A percentile compares a stretch with the other conserved stretches of the same genome.
Evolutionary conservation across 164 flowering plant species (phyloP).

Genomic region (Cinnamomum chago): DNA sequence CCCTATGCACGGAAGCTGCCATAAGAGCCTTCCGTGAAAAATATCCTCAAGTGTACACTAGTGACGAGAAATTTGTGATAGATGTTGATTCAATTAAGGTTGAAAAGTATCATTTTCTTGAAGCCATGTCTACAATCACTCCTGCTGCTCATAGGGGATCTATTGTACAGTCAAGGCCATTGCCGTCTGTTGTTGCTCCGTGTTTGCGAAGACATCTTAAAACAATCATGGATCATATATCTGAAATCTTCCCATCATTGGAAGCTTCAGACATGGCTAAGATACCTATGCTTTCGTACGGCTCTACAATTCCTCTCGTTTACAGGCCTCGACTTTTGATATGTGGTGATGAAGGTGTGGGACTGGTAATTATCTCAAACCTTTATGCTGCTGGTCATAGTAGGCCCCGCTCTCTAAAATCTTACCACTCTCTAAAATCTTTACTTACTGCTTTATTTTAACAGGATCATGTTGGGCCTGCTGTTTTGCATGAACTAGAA

Average conservation of each 20-base stretch:
- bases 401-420: constrained; percentile 26
- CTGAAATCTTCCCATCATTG: constrained; percentile 69
- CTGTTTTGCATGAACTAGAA: constrained; percentile 94
- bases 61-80: constrained; percentile 95
- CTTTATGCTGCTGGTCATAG: constrained; percentile 3
- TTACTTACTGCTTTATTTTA: constrained; percentile 61
- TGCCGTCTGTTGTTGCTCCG: constrained; percentile 84
- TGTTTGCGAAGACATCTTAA: constrained; percentile 72
- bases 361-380: constrained; percentile 68
- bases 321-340: constrained; percentile 89
- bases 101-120: constrained; percentile 80
- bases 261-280: constrained; percentile 52
- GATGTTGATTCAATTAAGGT: constrained; percentile 92
- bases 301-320: constrained; percentile 84
- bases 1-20: constrained; percentile 98
- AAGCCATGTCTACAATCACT: constrained; percentile 95
- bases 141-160: constrained; percentile 99
- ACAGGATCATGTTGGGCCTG: constrained; percentile 99
- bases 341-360: constrained; percentile 74
- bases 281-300: constrained; percentile 72
- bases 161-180: constrained; percentile 86
- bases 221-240: constrained; percentile 57
- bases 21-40: constrained; percentile 98
- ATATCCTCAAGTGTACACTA: constrained; percentile 97
- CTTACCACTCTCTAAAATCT: constrained; percentile 24